Conservation (phyloP, 106 monocot genomes). For the Gastrodia elata region DNA sequence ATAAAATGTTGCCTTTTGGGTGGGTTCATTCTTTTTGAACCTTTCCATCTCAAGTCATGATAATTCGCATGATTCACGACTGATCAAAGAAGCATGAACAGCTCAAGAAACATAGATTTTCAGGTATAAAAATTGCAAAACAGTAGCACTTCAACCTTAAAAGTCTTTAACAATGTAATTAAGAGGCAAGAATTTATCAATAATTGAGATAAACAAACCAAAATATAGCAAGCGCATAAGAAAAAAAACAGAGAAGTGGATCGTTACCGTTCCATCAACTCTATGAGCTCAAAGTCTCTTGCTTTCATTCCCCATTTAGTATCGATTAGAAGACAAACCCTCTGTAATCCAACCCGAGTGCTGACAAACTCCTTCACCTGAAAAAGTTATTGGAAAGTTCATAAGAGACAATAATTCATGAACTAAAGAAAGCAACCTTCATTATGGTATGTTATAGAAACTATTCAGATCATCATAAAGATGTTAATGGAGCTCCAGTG, state of each 20-base stretch:
- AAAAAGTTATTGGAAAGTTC: neutral
- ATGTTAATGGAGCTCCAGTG: too few relatives aligned
- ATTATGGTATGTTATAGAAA: too few relatives aligned
- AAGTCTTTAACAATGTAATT: neutral
- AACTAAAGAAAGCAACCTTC: neutral
- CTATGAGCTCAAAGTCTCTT: constrained; percentile 84
- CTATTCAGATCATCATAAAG: too few relatives aligned
- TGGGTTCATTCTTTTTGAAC: neutral
- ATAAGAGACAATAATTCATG: neutral
- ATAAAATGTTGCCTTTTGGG: neutral
- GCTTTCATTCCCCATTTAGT: constrained; percentile 99
- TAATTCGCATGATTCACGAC: neutral
- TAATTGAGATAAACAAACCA: neutral
- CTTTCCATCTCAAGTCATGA: neutral
- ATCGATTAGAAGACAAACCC: constrained; percentile 91
- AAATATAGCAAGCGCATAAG: neutral
- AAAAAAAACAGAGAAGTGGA: neutral
- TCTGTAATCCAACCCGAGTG: constrained; percentile 63
- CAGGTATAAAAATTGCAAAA: neutral
- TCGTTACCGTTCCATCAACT: constrained; percentile 87
- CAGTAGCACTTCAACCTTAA: neutral
- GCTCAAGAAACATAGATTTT: neutral
- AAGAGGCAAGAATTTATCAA: neutral
- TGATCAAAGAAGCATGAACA: neutral
- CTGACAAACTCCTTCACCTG: constrained; percentile 98